phyloP scores from a whole-genome alignment of 2,329 filamentous ascomycete genomes.

The Neonectria magnoliae region DNA sequence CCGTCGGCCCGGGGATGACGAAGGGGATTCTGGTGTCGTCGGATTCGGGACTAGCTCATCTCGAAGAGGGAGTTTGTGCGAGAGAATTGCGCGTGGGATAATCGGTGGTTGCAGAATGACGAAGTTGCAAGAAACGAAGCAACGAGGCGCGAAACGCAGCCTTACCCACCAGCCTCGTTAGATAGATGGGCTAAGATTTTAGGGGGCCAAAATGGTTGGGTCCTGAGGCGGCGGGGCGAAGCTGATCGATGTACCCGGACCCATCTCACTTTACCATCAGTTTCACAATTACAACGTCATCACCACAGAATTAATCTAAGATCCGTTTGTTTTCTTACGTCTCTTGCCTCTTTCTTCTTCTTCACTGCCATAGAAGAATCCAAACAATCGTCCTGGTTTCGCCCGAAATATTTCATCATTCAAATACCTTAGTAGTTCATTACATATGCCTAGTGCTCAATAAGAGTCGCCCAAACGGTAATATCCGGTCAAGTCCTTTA shows the following conservation, averaged over 20 bases:
- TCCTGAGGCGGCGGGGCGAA: neutral
- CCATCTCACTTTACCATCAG: neutral
- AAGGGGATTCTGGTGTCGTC: slow-evolving; percentile 26
- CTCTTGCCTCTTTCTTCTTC: neutral
- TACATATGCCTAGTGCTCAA: neutral
- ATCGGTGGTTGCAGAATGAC: neutral
- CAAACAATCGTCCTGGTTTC: neutral
- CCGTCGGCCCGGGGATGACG: slow-evolving; percentile 20
- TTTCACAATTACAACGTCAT: neutral
- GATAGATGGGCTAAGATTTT: slow-evolving; percentile 1
- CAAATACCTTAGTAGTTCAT: neutral
- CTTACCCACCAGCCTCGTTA: slow-evolving; percentile 40
- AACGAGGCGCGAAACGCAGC: slow-evolving; percentile 27
- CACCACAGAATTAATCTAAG: neutral
- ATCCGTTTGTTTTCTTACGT: neutral
- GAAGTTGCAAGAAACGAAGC: slow-evolving; percentile 8
- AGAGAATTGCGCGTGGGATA: neutral
- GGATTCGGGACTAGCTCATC: slow-evolving; percentile 35
- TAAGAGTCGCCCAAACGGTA: too few species aligned
- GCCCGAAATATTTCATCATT: neutral
- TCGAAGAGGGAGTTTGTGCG: slow-evolving; percentile 12
- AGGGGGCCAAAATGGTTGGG: neutral
- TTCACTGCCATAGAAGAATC: neutral
- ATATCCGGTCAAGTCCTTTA: neutral
- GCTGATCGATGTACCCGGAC: neutral